Percentiles rank a stretch among this genome's conserved stretches.
Conservation (phyloP, 2,329 filamentous ascomycete species). For the Epichloe sylvatica region DNA sequence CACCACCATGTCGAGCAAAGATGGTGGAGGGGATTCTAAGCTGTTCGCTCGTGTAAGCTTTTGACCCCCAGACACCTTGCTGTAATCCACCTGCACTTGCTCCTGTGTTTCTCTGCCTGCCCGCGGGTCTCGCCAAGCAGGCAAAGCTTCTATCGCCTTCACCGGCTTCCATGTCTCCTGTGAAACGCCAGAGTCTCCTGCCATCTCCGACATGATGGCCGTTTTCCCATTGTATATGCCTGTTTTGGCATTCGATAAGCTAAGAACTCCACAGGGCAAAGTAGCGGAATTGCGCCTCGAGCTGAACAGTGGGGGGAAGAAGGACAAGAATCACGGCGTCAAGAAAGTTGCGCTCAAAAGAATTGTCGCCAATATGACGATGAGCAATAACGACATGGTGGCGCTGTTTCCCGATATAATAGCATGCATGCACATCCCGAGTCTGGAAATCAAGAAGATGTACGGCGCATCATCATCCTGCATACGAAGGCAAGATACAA, state of each 20-base stretch:
- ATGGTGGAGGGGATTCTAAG: constrained; percentile 84
- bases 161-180: not conserved
- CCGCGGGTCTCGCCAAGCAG: not conserved
- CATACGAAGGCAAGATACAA: not conserved
- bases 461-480: constrained; percentile 24
- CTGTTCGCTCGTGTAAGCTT: constrained; percentile 84
- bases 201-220: constrained; percentile 12
- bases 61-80: not conserved
- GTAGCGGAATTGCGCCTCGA: constrained; percentile 92
- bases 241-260: constrained; percentile 29
- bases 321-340: constrained; percentile 87
- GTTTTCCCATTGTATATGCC: constrained; percentile 44
- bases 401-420: constrained; percentile 92
- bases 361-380: constrained; percentile 99
- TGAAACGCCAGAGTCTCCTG: not conserved
- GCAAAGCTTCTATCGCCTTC: not conserved
- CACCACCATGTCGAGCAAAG: constrained; percentile 38
- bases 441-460: constrained; percentile 99
- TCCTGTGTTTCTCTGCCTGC: not conserved
- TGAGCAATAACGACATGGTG: constrained; percentile 99
- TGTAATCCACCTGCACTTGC: constrained; percentile 1
- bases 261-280: constrained; percentile 73
- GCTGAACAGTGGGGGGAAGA: constrained; percentile 86
- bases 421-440: constrained; percentile 85
- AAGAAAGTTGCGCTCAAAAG: constrained; percentile 99